phyloP scores from a whole-genome alignment of 768 basidiomycete species.

The Suillus spraguei region DNA sequence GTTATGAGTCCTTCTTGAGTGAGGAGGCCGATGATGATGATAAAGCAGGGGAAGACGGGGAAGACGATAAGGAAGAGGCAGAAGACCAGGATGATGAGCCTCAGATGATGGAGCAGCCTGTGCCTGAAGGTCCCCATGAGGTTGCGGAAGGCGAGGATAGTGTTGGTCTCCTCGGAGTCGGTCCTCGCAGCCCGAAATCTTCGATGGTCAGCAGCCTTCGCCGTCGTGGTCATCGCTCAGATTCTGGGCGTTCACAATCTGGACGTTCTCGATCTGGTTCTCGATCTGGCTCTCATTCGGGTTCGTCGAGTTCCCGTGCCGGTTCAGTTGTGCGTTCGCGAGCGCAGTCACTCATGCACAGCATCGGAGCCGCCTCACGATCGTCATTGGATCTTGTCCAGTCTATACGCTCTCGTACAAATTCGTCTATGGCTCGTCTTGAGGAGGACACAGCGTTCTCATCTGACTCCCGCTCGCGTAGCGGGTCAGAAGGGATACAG shows the following conservation, averaged over 20 bases:
- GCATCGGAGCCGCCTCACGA: conserved; percentile 59
- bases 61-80: conserved; percentile 37
- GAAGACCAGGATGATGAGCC: conserved; percentile 36
- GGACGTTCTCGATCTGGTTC: conserved; percentile 31
- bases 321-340: conserved; percentile 62
- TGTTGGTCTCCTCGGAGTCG: conserved; percentile 55
- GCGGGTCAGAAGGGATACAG: conserved; percentile 48
- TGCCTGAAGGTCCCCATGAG: conserved; percentile 56
- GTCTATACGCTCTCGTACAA: conserved; percentile 52
- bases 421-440: conserved; percentile 71
- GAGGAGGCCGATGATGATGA: conserved; percentile 29
- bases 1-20: conserved; percentile 34
- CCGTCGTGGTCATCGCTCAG: conserved; percentile 29
- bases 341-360: conserved; percentile 68
- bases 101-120: conserved; percentile 43
- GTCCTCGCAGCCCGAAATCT: conserved; percentile 53
- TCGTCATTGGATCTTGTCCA: conserved; percentile 62
- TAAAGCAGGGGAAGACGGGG: conserved; percentile 20
- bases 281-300: conserved; percentile 25
- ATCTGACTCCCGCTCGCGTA: conserved; percentile 37
- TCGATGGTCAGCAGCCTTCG: conserved; percentile 38
- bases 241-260: conserved; percentile 36
- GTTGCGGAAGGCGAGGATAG: conserved; percentile 66
- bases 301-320: conserved; percentile 43
- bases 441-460: conserved; percentile 50